Evolutionary conservation across 2,329 filamentous ascomycete species (phyloP).

Genomic region (Cladosporium sp.): DNA sequence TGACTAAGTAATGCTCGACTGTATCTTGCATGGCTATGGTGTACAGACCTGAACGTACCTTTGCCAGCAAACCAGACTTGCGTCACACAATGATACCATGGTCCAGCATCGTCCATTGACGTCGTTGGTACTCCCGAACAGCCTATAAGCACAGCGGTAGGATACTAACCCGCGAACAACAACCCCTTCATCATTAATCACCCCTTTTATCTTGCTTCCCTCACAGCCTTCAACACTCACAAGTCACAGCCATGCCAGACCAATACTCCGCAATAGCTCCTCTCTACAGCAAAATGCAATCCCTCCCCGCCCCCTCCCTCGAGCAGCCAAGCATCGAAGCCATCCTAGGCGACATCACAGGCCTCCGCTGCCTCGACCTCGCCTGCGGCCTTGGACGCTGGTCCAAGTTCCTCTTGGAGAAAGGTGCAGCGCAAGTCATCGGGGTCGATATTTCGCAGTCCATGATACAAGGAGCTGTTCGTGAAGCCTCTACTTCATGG

Average conservation of each 20-base stretch:
- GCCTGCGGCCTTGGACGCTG: constrained; percentile 25
- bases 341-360: constrained; percentile 19
- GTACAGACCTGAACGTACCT: neutral
- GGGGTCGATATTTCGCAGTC: neutral
- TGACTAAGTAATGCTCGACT: neutral
- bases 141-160: no score
- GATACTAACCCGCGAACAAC: neutral
- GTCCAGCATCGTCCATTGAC: neutral
- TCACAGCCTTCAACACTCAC: neutral
- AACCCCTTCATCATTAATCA: neutral
- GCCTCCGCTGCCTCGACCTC: constrained; percentile 25
- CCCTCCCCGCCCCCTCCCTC: constrained; percentile 15
- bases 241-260: constrained; percentile 14
- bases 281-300: neutral
- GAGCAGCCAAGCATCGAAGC: constrained; percentile 9
- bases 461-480: neutral
- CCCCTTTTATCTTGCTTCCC: neutral
- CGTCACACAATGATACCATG: neutral
- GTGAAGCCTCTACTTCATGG: neutral
- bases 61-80: neutral
- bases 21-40: neutral
- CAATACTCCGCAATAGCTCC: constrained; percentile 16
- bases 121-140: neutral
- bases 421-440: constrained; percentile 23
- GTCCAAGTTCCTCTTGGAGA: constrained; percentile 18